Percentiles rank a stretch among this genome's conserved stretches.
Evolutionary conservation across 371 early-diverging fungal species (phyloP).

Genomic region (Polyrhizophydium stewartii): DNA sequence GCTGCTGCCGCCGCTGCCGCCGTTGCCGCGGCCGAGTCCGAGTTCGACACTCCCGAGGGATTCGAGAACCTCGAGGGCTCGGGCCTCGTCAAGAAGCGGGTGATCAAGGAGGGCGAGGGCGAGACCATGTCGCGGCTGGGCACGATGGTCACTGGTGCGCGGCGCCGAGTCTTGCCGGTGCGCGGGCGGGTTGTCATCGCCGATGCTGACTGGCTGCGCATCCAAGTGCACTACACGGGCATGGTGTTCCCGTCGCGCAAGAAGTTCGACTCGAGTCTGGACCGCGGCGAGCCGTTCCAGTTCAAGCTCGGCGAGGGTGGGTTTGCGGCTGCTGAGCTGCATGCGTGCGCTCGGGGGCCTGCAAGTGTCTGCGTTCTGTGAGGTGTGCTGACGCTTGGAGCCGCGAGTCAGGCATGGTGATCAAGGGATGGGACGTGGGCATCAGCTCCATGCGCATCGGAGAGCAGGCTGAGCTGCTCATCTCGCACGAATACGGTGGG

Average conservation of each 20-base stretch:
- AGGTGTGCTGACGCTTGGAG: too few relatives aligned
- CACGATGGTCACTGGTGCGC: conserved; percentile 14
- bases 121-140: too few relatives aligned
- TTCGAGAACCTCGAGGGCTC: conserved; percentile 3
- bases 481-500: conserved; percentile 12
- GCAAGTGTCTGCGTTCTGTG: too few relatives aligned
- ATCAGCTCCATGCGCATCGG: conserved; percentile 58
- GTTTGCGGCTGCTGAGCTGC: too few relatives aligned
- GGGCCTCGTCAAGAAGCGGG: conserved; percentile 20
- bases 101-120: conserved; percentile 10
- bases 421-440: conserved; percentile 76
- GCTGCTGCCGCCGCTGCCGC: too few relatives aligned
- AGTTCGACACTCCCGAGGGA: neutral
- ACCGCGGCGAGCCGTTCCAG: conserved; percentile 66
- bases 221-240: conserved; percentile 72
- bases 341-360: too few relatives aligned
- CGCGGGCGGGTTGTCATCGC: too few relatives aligned
- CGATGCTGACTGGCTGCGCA: too few relatives aligned
- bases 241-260: conserved; percentile 59
- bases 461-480: conserved; percentile 20
- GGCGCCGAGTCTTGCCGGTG: conserved; percentile 9
- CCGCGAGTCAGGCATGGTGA: conserved; percentile 71
- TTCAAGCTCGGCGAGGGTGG: conserved; percentile 52
- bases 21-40: too few relatives aligned
- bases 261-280: conserved; percentile 74